Conservation (phyloP, 352 stramenopile genomes). For the Pseudoperonospora humuli region DNA sequence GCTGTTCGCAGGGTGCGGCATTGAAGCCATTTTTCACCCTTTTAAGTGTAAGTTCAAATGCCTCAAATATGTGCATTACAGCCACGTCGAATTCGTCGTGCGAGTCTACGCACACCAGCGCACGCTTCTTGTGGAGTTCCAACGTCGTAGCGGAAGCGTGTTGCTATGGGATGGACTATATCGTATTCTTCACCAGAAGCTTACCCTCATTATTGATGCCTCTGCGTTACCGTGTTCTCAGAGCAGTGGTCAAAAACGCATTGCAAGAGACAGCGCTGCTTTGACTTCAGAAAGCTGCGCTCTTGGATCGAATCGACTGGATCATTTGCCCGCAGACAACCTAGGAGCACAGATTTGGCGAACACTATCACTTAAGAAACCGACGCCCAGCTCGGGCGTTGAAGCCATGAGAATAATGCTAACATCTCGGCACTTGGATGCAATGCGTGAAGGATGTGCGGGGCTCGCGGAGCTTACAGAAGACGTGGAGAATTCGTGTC, state of each 20-base stretch:
- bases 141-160: constrained; percentile 63
- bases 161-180: constrained; percentile 81
- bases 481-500: constrained; percentile 46
- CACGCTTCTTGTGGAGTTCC: constrained; percentile 62
- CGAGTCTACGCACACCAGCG: constrained; percentile 46
- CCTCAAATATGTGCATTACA: constrained; percentile 82
- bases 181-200: constrained; percentile 55
- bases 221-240: constrained; percentile 47
- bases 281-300: neutral
- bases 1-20: constrained; percentile 45
- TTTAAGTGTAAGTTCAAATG: constrained; percentile 85
- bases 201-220: constrained; percentile 39
- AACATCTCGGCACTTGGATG: constrained; percentile 59
- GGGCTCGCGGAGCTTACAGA: constrained; percentile 65
- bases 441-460: constrained; percentile 66
- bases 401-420: constrained; percentile 85
- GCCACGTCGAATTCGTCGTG: constrained; percentile 73
- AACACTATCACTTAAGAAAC: constrained; percentile 36
- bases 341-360: constrained; percentile 56
- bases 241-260: constrained; percentile 59
- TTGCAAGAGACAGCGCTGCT: constrained; percentile 9
- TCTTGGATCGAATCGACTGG: constrained; percentile 1
- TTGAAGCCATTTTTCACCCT: constrained; percentile 60
- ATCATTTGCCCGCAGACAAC: constrained; percentile 15
- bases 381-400: constrained; percentile 53